Percentiles rank a stretch among this genome's conserved stretches.
phyloP scores from a whole-genome alignment of 306 rosid species.

The Hippophae gyantsensis region DNA sequence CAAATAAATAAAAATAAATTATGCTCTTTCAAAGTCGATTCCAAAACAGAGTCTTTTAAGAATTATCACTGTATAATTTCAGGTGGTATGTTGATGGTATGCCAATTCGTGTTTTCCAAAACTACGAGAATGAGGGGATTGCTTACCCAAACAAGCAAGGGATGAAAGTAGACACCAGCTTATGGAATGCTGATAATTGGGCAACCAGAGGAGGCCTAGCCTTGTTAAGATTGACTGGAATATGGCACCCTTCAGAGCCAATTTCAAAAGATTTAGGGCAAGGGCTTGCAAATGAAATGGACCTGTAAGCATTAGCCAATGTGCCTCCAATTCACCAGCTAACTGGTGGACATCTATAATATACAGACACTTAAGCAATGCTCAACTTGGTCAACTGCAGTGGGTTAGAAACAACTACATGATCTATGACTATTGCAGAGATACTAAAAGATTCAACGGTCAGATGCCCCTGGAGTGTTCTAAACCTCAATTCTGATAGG shows the following conservation, averaged over 20 bases:
- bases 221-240: slow-evolving; percentile 55
- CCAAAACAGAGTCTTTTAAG: background rate
- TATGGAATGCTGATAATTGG: slow-evolving; percentile 78
- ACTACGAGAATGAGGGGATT: slow-evolving; percentile 48
- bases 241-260: slow-evolving; percentile 58
- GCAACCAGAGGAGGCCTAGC: slow-evolving; percentile 83
- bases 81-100: slow-evolving; percentile 70
- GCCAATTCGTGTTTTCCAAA: slow-evolving; percentile 71
- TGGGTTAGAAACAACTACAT: slow-evolving; percentile 50
- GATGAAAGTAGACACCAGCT: slow-evolving; percentile 56
- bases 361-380: slow-evolving; percentile 31
- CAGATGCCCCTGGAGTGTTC: slow-evolving; percentile 11
- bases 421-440: slow-evolving; percentile 76
- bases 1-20: no score
- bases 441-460: slow-evolving; percentile 46
- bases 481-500: no score
- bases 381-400: slow-evolving; percentile 33
- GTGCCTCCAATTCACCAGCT: slow-evolving; percentile 31
- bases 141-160: slow-evolving; percentile 71
- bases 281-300: slow-evolving; percentile 75
- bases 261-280: slow-evolving; percentile 42
- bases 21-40: no score
- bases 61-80: slow-evolving; percentile 9
- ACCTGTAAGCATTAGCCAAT: slow-evolving; percentile 35
- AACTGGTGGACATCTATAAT: slow-evolving; percentile 65